Base-by-base conservation (phyloP, 2,329 filamentous ascomycete genomes). In the Aurifilum marmelostoma region DNA sequence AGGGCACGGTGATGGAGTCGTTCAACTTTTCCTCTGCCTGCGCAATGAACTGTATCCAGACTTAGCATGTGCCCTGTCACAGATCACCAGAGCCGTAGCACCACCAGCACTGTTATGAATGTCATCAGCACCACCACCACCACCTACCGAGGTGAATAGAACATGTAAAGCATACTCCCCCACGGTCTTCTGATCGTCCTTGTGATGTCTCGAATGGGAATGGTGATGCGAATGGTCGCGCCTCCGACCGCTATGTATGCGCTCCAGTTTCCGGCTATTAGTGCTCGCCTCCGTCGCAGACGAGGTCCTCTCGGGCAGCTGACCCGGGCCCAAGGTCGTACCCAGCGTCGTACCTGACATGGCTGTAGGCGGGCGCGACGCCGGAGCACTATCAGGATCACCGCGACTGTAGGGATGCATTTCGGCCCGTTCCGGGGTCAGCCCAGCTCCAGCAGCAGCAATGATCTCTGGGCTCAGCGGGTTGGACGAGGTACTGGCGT, bases 161-260 rank as follows among this genome's bases (percentile, higher is more conserved):
- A 98, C 95, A 80, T 98, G 95, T 71, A 99, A 84, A 27, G 96
- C 96, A 86, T 97, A 98, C 83, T 99, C 96, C 67, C 94, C 94
- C n/a, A 97, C 94, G 0, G 94, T 97, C 80, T 95, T 97, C 73
- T 91, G 88, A 72, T 97, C 93, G 66, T 91, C 88, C 73, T 88
- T 88, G 74, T 89, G 84, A 75, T 91, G 88, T 67, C 88, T 86
- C 47, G 92, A 95, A 75, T 93, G 90, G 21, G 92, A 92, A 74
- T 90, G 91, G 76, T 94, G 89, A 76, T 92, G 91, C 8, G 85
- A 83, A 77, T 93, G 90, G 71, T 94, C 91, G 75, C 91, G 88
- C 73, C 91, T 89, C 77, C 88, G 92, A n/a, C 74, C 76, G 67
- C 87, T 90, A 34, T 91, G 88, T 79, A 88, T 88, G 69, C 87